Evolutionary conservation across 2,329 filamentous ascomycete genomes (phyloP), one percentile per base, ranked within the genome.

Genomic region (Ascochyta fabae): DNA sequence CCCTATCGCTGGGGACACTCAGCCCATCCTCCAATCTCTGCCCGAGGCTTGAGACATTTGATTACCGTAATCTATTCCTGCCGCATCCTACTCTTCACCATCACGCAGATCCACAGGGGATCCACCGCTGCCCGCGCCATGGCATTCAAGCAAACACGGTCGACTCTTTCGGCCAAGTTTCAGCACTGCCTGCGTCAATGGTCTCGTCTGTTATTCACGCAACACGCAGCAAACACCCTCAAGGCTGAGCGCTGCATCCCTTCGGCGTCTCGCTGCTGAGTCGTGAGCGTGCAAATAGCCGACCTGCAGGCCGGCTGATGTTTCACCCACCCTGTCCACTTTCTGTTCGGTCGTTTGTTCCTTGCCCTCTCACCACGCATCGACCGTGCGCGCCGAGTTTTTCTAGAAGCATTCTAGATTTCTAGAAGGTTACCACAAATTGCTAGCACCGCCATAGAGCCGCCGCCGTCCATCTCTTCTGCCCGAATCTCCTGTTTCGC

Each of bases 341-440:
- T 27, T 48, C 40, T 24, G 9, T 34, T 19, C 19, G 36, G 39
- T 23, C 22, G 45, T 49, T 22, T 43, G 34, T 43, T 31, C 43
- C 43, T 24, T 29, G 60, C 60, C 62, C 54, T 66, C 60, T 56
- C 58, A 52, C 50, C 56, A 29, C 34, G 47, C 52, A 54, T 24
- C 57, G 58, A 52, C 62, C 65, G 62, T 69, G 63, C 60, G 40
- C 58, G 43, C 29, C 41, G 41, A 51, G 50, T 48, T 58, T 53
- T 66, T 67, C 64, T 53, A 61, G 66, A 68, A 68, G 43, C 42
- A 50, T 54, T 60, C 43, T 49, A 55, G 48, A 36, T 62, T 73
- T 75, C 72, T 64, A 70, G 72, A 74, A 74, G 61, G 43, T 61
- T 74, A 53, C 71, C 62, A 33, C 41, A 71, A 64, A 26, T 42